Evolutionary conservation across 805 yeast genomes (phyloP).

Genomic region (Cyberlindnera euphorbiiphila): DNA sequence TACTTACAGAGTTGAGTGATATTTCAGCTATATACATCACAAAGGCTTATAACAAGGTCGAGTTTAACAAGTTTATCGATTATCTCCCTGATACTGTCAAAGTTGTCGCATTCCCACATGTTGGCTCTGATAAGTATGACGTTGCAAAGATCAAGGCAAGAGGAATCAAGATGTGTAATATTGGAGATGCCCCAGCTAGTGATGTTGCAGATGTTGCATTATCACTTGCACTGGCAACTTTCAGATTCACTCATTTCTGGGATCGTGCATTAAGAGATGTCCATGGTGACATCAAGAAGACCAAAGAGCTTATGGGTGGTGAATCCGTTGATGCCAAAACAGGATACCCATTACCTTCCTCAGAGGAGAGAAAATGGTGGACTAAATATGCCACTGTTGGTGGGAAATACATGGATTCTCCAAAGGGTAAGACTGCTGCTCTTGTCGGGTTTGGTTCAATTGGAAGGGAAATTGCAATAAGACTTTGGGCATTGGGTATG

Average conservation of each 20-base stretch:
- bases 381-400: conserved; percentile 43
- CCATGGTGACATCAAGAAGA: conserved; percentile 40
- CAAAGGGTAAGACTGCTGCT: conserved; percentile 54
- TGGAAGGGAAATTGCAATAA: conserved; percentile 59
- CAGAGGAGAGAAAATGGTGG: conserved; percentile 34
- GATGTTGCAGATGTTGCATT: conserved; percentile 73
- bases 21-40: conserved; percentile 53
- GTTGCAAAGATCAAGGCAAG: conserved; percentile 38
- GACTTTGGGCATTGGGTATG: conserved; percentile 61
- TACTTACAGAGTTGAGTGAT: conserved; percentile 34
- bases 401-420: conserved; percentile 44
- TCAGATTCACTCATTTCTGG: conserved; percentile 51
- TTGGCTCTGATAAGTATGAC: conserved; percentile 56
- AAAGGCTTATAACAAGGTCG: conserved; percentile 42
- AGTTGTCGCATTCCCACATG: conserved; percentile 52
- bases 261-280: conserved; percentile 37
- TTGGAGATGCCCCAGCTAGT: conserved; percentile 52
- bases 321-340: conserved; percentile 27
- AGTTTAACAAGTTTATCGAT: conserved; percentile 40
- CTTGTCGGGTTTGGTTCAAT: conserved; percentile 76
- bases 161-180: conserved; percentile 57
- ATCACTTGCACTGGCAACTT: conserved; percentile 51
- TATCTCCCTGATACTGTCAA: conserved; percentile 44
- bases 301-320: conserved; percentile 40
- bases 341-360: conserved; percentile 27